Evolutionary conservation across 257 asterid genomes (phyloP).

Genomic region (Salvia splendens): DNA sequence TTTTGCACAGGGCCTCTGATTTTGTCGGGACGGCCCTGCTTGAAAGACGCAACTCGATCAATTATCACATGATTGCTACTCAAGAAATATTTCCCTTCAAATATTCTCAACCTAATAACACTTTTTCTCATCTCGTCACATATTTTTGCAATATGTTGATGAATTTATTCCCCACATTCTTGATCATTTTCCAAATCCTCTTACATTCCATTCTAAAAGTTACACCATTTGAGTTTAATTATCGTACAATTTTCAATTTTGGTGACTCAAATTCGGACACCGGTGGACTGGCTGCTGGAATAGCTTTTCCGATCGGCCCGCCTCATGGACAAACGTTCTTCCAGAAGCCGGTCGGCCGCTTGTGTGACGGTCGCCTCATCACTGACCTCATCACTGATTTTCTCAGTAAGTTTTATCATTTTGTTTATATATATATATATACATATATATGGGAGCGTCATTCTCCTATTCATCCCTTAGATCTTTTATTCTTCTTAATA

Average conservation of each 20-base stretch:
- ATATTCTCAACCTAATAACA: background rate
- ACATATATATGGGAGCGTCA: too few relatives aligned
- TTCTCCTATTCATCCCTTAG: too few relatives aligned
- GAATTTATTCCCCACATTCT: constrained; percentile 7
- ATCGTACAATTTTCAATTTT: constrained; percentile 36
- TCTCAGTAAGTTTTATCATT: constrained; percentile 30
- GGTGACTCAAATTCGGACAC: constrained; percentile 48
- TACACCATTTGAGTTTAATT: background rate
- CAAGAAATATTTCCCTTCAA: background rate
- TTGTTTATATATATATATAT: too few relatives aligned
- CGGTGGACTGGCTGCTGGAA: constrained; percentile 42
- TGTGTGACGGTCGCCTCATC: constrained; percentile 45
- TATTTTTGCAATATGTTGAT: background rate
- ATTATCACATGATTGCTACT: background rate
- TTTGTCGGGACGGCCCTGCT: too few relatives aligned
- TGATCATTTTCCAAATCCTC: constrained; percentile 3
- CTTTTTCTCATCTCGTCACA: background rate
- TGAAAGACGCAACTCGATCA: constrained; percentile 9
- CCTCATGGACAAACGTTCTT: constrained; percentile 52
- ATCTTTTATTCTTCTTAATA: too few relatives aligned
- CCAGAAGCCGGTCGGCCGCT: constrained; percentile 40
- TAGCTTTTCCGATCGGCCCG: constrained; percentile 22
- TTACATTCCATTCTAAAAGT: constrained; percentile 1
- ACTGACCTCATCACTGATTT: constrained; percentile 45
- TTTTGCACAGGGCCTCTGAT: too few relatives aligned